Evolutionary conservation across 139 green algal species (phyloP).

Genomic region (Picochlorum sp.): DNA sequence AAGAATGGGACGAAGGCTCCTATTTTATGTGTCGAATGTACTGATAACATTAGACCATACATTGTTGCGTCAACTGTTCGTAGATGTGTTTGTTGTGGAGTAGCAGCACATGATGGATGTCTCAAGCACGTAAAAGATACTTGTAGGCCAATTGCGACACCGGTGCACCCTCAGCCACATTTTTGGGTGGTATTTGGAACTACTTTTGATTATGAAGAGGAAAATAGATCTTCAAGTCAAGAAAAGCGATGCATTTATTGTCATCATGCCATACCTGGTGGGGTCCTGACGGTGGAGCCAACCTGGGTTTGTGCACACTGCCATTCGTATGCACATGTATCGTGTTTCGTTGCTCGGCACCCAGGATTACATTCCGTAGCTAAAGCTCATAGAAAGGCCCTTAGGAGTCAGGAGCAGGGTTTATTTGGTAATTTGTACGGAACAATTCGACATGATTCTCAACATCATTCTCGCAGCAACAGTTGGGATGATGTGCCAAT

Average conservation of each 20-base stretch:
- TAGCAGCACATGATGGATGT: conserved; percentile 50
- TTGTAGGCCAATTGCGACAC: conserved; percentile 23
- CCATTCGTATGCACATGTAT: conserved; percentile 44
- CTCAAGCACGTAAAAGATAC: conserved; percentile 16
- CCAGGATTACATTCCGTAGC: conserved; percentile 1
- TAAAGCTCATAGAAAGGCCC: background rate
- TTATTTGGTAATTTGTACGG: too few relatives aligned
- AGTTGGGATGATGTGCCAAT: too few relatives aligned
- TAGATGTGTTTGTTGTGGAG: conserved; percentile 50
- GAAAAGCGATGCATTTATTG: conserved; percentile 47
- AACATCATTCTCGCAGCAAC: too few relatives aligned
- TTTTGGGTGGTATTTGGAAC: conserved; percentile 22
- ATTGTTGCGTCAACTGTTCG: conserved; percentile 12
- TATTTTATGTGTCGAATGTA: conserved; percentile 36
- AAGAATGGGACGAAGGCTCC: conserved; percentile 7
- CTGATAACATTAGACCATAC: conserved; percentile 7
- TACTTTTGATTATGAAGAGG: background rate
- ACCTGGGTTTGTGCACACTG: conserved; percentile 68
- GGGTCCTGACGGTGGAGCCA: conserved; percentile 47
- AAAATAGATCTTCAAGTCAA: background rate
- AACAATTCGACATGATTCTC: too few relatives aligned
- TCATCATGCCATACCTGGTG: conserved; percentile 31
- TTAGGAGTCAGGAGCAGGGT: background rate
- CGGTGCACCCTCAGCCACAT: conserved; percentile 16
- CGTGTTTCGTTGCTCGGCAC: conserved; percentile 39